Evolutionary conservation across 1,139 yeast species (phyloP).

Genomic region (Meyerozyma guilliermondii): DNA sequence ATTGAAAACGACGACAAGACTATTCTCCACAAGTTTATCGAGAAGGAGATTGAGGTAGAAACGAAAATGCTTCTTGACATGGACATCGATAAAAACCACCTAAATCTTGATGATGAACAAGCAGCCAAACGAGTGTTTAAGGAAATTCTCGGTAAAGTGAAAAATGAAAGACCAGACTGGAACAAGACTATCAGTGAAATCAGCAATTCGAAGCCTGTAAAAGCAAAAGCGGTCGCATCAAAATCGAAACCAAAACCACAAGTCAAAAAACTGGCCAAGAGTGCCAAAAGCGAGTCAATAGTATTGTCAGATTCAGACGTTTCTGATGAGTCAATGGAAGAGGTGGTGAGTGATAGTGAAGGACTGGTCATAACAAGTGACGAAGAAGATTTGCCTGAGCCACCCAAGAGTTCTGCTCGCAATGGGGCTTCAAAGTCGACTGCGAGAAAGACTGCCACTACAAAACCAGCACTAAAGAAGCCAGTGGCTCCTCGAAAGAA

Average conservation of each 20-base stretch:
- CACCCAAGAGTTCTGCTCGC: neutral
- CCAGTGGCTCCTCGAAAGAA: neutral
- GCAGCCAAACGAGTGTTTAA: slow-evolving; percentile 27
- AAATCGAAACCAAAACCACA: slow-evolving; percentile 3
- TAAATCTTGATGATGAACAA: slow-evolving; percentile 25
- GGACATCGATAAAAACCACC: slow-evolving; percentile 29
- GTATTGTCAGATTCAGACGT: slow-evolving; percentile 5
- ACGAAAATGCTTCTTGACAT: slow-evolving; percentile 49
- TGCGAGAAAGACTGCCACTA: slow-evolving; percentile 2
- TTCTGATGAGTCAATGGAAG: slow-evolving; percentile 3
- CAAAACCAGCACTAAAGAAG: neutral
- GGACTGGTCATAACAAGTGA: neutral
- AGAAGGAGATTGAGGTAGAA: slow-evolving; percentile 59
- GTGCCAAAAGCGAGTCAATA: slow-evolving; percentile 4
- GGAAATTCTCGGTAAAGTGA: slow-evolving; percentile 21
- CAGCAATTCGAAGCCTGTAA: neutral
- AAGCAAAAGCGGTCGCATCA: slow-evolving; percentile 2
- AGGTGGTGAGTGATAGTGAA: neutral
- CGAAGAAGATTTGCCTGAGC: neutral
- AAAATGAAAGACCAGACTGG: slow-evolving; percentile 10
- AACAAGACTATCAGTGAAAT: neutral
- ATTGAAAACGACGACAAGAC: slow-evolving; percentile 81
- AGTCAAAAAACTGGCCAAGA: slow-evolving; percentile 2
- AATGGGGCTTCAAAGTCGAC: neutral
- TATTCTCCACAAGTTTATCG: slow-evolving; percentile 65